phyloP scores from a whole-genome alignment of 306 rosid genomes.

The Acmispon strigosus region DNA sequence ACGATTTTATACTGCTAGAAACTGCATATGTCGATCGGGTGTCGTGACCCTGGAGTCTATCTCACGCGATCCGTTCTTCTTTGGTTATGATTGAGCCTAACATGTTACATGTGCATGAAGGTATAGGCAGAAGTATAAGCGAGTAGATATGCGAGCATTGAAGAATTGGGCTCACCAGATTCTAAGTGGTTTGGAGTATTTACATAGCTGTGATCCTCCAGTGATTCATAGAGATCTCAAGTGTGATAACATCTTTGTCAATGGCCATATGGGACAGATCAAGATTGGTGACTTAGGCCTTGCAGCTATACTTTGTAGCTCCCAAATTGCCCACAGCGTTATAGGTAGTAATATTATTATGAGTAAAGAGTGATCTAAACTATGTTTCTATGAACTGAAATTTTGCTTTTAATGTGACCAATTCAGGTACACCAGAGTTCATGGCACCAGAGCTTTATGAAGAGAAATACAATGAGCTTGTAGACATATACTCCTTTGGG shows the following conservation, averaged over 20 bases:
- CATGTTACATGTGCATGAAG: conserved; percentile 21
- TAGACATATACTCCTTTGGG: conserved; percentile 82
- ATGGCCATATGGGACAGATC: conserved; percentile 81
- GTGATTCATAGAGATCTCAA: conserved; percentile 88
- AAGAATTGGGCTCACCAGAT: conserved; percentile 83
- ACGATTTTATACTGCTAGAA: too few species aligned
- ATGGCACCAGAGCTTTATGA: conserved; percentile 98
- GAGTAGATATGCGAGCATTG: conserved; percentile 51
- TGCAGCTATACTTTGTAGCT: conserved; percentile 67
- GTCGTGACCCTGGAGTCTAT: too few species aligned
- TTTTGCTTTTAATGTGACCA: background rate
- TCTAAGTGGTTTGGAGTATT: conserved; percentile 58
- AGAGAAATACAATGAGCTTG: conserved; percentile 75
- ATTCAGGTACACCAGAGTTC: conserved; percentile 85
- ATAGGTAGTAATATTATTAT: conserved; percentile 37
- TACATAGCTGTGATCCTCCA: conserved; percentile 70
- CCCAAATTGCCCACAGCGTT: conserved; percentile 80
- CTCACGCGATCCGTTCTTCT: background rate
- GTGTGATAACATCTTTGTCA: conserved; percentile 82
- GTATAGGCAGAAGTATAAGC: conserved; percentile 55
- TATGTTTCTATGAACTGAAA: background rate
- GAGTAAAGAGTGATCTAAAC: background rate
- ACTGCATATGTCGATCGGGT: too few species aligned
- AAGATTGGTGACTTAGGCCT: conserved; percentile 91
- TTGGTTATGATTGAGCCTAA: background rate